Percentiles rank a stretch among this genome's conserved stretches.
Conservation (phyloP, 179 eudicot species). For the Spergularia azorica region DNA sequence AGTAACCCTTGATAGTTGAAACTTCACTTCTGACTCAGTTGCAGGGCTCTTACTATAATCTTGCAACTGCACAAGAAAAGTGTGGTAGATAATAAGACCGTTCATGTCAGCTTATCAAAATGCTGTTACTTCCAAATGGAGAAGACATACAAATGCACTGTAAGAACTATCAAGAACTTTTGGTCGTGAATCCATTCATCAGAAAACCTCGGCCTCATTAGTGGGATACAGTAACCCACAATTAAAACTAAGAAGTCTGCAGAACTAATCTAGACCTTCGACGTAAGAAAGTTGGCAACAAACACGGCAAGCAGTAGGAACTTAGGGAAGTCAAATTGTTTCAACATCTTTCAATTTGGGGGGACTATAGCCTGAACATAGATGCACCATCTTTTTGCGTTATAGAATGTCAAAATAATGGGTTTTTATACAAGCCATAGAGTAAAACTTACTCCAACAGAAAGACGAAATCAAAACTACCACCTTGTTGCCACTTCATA, state of each 20-base stretch:
- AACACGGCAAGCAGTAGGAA: background rate
- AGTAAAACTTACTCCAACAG: background rate
- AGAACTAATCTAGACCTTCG: background rate
- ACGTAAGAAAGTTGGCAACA: background rate
- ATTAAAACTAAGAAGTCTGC: background rate
- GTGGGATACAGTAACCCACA: background rate
- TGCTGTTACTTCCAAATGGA: background rate
- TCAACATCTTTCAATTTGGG: background rate
- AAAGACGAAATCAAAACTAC: background rate
- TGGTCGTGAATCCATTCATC: background rate
- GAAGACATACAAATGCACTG: background rate
- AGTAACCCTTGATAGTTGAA: constrained; percentile 69
- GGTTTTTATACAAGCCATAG: background rate
- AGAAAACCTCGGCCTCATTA: background rate
- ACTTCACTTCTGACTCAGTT: constrained; percentile 80
- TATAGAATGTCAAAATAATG: background rate
- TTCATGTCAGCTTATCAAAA: constrained; percentile 1
- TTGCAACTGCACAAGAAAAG: constrained; percentile 59
- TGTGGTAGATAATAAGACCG: background rate
- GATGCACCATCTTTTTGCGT: background rate
- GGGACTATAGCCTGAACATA: background rate
- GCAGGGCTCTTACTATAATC: constrained; percentile 67
- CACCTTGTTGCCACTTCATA: background rate
- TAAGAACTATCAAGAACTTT: background rate
- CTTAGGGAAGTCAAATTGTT: background rate